phyloP scores from a whole-genome alignment of 1,284 basidiomycete species.

The Vanrija sp. region DNA sequence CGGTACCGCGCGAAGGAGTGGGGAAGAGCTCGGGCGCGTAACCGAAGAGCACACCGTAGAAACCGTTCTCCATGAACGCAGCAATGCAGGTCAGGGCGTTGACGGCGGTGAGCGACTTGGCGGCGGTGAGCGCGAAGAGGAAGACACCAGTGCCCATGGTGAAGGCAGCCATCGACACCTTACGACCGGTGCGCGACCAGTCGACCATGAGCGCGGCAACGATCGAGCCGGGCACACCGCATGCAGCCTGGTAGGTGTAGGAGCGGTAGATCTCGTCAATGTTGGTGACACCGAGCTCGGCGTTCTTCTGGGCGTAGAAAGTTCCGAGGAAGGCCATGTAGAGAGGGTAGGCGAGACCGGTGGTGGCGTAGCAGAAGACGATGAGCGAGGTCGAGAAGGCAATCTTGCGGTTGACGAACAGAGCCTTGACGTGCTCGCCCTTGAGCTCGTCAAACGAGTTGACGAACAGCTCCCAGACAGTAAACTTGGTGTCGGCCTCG shows the following conservation, averaged over 20 bases:
- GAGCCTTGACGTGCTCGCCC: slow-evolving; percentile 54
- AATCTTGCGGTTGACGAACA: slow-evolving; percentile 56
- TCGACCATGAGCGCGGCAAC: slow-evolving; percentile 59
- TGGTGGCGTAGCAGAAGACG: slow-evolving; percentile 57
- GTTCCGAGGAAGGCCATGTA: slow-evolving; percentile 55
- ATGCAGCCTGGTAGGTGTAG: slow-evolving; percentile 52
- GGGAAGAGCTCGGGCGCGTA: slow-evolving; percentile 66
- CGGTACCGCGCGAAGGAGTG: slow-evolving; percentile 61
- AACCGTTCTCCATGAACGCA: slow-evolving; percentile 53
- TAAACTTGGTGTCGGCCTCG: slow-evolving; percentile 27
- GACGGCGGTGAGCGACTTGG: slow-evolving; percentile 51
- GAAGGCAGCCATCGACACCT: slow-evolving; percentile 55
- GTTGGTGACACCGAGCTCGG: slow-evolving; percentile 20
- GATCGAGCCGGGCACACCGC: slow-evolving; percentile 60
- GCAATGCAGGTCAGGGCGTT: slow-evolving; percentile 59
- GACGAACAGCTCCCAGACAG: slow-evolving; percentile 44
- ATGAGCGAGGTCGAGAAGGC: slow-evolving; percentile 56
- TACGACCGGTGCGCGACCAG: slow-evolving; percentile 54
- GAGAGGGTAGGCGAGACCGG: slow-evolving; percentile 57
- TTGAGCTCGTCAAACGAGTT: slow-evolving; percentile 51
- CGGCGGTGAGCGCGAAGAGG: slow-evolving; percentile 62
- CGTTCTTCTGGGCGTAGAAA: slow-evolving; percentile 51
- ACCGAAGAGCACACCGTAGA: slow-evolving; percentile 59
- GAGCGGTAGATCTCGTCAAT: slow-evolving; percentile 53
- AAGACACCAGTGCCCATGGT: slow-evolving; percentile 58